A percentile compares a stretch with the other conserved stretches of the same genome.
Evolutionary conservation across 345 rosid genomes (phyloP).

Genomic region (Toxicodendron radicans): DNA sequence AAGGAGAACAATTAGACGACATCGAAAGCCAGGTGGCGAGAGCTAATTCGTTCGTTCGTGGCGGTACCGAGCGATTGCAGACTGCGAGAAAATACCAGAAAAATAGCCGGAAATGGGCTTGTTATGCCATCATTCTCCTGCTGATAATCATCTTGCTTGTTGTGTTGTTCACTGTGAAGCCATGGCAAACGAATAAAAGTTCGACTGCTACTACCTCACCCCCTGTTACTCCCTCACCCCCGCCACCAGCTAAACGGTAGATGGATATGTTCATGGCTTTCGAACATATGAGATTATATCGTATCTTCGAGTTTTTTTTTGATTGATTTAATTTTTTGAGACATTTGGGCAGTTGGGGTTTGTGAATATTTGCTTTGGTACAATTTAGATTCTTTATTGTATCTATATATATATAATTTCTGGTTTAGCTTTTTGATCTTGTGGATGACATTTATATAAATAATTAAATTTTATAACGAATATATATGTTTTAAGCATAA

Average conservation of each 20-base stretch:
- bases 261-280: neutral
- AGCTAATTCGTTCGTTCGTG: constrained; percentile 69
- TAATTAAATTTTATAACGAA: too few species aligned
- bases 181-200: constrained; percentile 46
- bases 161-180: constrained; percentile 54
- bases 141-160: constrained; percentile 58
- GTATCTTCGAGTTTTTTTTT: neutral
- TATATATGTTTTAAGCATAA: too few species aligned
- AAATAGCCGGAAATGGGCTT: constrained; percentile 79
- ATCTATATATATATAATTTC: neutral
- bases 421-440: neutral
- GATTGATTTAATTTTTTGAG: neutral
- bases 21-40: constrained; percentile 76
- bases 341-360: neutral
- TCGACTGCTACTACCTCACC: neutral
- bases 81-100: constrained; percentile 68
- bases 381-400: constrained; percentile 11
- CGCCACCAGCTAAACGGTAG: neutral
- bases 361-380: too few species aligned
- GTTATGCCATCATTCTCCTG: constrained; percentile 59
- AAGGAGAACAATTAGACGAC: constrained; percentile 75
- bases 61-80: constrained; percentile 56
- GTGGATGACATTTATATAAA: too few species aligned
- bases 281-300: neutral
- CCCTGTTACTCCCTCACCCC: neutral